Evolutionary conservation across 2,329 filamentous ascomycete genomes (phyloP).

Genomic region (Colletotrichum euphorbiae): DNA sequence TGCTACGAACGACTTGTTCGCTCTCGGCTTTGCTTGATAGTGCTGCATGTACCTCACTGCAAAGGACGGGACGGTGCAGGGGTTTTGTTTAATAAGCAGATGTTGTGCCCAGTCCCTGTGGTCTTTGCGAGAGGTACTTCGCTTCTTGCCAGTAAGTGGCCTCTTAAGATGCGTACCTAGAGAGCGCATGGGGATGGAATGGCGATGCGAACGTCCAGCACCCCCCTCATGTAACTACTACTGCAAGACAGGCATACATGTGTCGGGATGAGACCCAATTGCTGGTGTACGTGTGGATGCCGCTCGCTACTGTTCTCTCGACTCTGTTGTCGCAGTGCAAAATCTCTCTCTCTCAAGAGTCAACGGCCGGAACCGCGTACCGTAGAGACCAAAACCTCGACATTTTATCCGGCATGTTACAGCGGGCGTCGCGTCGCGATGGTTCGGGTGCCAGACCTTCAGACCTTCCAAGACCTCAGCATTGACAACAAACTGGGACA

Average conservation of each 20-base stretch:
- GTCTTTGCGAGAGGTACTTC: conserved; percentile 1
- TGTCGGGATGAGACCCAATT: conserved; percentile 6
- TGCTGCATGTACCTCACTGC: conserved; percentile 1
- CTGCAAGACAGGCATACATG: conserved; percentile 28
- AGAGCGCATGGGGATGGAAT: background rate
- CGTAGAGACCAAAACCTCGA: background rate
- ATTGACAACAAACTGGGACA: conserved; percentile 2
- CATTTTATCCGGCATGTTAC: background rate
- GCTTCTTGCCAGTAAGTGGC: background rate
- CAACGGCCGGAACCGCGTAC: conserved; percentile 6
- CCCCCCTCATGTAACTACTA: background rate
- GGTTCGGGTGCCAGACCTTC: background rate
- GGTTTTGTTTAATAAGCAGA: background rate
- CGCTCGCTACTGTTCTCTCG: background rate
- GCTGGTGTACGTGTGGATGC: conserved; percentile 4
- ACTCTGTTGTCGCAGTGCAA: background rate
- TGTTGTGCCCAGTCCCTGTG: background rate
- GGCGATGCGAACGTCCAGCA: background rate
- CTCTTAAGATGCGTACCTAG: no score
- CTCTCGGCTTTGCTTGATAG: background rate
- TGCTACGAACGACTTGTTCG: conserved; percentile 2
- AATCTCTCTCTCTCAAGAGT: background rate
- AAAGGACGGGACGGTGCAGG: background rate
- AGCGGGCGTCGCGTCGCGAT: conserved; percentile 4
- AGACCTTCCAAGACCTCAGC: background rate